These are phyloP conservation scores for Fusarium nodosum DNA, from an alignment of 2,329 filamentous ascomycete species.

Conservation along the genomic window DNA sequence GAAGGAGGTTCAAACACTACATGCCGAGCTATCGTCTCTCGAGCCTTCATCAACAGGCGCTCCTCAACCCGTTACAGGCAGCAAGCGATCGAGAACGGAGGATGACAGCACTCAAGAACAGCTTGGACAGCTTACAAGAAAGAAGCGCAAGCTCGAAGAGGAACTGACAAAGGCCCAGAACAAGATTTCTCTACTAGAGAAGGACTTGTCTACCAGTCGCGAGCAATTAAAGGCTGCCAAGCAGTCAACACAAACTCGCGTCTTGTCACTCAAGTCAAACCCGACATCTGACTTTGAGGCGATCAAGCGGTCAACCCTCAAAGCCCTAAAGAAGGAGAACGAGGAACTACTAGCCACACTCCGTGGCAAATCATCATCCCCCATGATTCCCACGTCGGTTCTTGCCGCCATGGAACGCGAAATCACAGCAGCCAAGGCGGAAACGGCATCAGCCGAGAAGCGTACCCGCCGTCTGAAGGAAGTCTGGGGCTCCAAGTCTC, in stretches of 20 bases:
- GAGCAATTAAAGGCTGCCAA: conserved; percentile 78
- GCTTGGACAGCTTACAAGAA: conserved; percentile 85
- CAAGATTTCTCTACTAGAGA: conserved; percentile 77
- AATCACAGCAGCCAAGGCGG: conserved; percentile 77
- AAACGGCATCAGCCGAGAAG: conserved; percentile 82
- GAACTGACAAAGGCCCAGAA: conserved; percentile 78
- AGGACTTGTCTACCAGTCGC: conserved; percentile 78
- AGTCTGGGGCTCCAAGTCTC: conserved; percentile 90
- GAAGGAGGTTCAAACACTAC: conserved; percentile 79
- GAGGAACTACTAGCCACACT: conserved; percentile 83
- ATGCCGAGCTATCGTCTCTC: conserved; percentile 77
- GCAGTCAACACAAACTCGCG: conserved; percentile 79
- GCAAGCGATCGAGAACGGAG: conserved; percentile 75
- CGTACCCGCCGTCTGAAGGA: conserved; percentile 88
- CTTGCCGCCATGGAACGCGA: conserved; percentile 82
- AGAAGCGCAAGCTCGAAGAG: conserved; percentile 87
- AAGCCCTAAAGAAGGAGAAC: conserved; percentile 85
- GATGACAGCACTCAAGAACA: conserved; percentile 76
- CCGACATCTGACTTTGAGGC: conserved; percentile 88
- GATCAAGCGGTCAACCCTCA: conserved; percentile 84
- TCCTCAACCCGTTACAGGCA: conserved; percentile 61
- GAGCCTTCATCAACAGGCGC: conserved; percentile 62
- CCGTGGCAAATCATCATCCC: conserved; percentile 60
- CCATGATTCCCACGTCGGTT: conserved; percentile 80
- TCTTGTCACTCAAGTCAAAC: conserved; percentile 91